Conservation (phyloP, 2,329 filamentous ascomycete species). For the Beauveria scarabaeidicola region DNA sequence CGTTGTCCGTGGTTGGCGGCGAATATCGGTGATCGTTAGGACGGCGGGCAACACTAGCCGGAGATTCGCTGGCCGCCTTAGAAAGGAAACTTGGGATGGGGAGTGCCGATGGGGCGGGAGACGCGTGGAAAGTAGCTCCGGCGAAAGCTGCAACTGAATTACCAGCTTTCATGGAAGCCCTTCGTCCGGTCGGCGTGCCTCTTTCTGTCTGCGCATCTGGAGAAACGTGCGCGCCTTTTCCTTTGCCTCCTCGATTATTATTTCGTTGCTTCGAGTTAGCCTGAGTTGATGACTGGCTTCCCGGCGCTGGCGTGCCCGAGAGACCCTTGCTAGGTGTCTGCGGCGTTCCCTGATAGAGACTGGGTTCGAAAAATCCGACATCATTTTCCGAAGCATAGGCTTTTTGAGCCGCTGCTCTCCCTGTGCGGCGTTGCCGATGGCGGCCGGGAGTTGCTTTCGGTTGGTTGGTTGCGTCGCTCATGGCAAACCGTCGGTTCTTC, state of each 20-base stretch:
- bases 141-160: slow-evolving; percentile 61
- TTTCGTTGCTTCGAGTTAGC: slow-evolving; percentile 21
- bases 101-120: slow-evolving; percentile 80
- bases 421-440: slow-evolving; percentile 32
- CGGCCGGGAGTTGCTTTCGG: slow-evolving; percentile 27
- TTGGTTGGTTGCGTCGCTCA: slow-evolving; percentile 27
- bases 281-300: slow-evolving; percentile 17
- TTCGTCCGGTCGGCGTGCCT: slow-evolving; percentile 35
- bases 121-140: slow-evolving; percentile 89
- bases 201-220: slow-evolving; percentile 33
- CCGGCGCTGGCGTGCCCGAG: slow-evolving; percentile 27
- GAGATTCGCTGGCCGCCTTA: slow-evolving; percentile 63
- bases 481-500: slow-evolving; percentile 14
- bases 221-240: slow-evolving; percentile 24
- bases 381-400: slow-evolving; percentile 55
- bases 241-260: slow-evolving; percentile 23
- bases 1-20: slow-evolving; percentile 44
- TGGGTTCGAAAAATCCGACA: slow-evolving; percentile 22
- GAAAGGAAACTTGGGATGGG: slow-evolving; percentile 83
- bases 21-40: slow-evolving; percentile 33
- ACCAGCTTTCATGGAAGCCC: slow-evolving; percentile 35
- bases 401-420: slow-evolving; percentile 36
- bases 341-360: slow-evolving; percentile 27
- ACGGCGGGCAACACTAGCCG: slow-evolving; percentile 30
- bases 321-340: slow-evolving; percentile 40